phyloP scores from a whole-genome alignment of 208 protist genomes.

The Crithidia thermophila region DNA sequence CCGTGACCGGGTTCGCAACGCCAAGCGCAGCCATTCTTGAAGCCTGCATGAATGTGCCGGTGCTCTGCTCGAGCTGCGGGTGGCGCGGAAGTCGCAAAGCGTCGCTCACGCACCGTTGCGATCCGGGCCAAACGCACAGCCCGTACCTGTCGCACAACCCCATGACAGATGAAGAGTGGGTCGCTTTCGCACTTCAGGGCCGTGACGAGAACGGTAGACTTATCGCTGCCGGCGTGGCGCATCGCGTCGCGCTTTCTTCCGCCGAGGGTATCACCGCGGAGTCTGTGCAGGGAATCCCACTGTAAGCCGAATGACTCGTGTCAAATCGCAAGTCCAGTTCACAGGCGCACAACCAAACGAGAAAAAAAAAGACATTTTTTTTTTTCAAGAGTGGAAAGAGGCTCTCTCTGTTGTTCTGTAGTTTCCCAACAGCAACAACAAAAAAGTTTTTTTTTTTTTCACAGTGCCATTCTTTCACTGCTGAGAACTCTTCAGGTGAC shows the following conservation, averaged over 20 bases:
- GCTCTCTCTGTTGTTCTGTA: too few species aligned
- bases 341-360: too few species aligned
- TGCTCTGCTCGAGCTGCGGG: constrained; percentile 76
- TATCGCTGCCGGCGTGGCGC: not conserved
- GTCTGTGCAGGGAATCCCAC: constrained; percentile 9
- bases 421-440: too few species aligned
- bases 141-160: constrained; percentile 45
- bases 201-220: not conserved
- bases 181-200: constrained; percentile 32
- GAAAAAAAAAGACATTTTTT: too few species aligned
- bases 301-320: constrained; percentile 3
- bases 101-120: constrained; percentile 56
- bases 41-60: constrained; percentile 41
- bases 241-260: constrained; percentile 7
- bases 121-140: constrained; percentile 48
- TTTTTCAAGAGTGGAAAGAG: too few species aligned
- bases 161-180: constrained; percentile 56
- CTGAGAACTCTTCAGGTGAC: too few species aligned
- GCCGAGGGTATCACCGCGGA: constrained; percentile 14
- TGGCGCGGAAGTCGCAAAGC: constrained; percentile 67
- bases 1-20: constrained; percentile 34
- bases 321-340: too few species aligned
- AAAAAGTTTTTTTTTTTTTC: too few species aligned
- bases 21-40: constrained; percentile 37
- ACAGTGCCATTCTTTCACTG: too few species aligned